A percentile compares a stretch with the other conserved stretches of the same genome.
These are phyloP conservation scores for Fusarium palustre DNA, from an alignment of 2,329 filamentous ascomycete species.

Conservation along the genomic window DNA sequence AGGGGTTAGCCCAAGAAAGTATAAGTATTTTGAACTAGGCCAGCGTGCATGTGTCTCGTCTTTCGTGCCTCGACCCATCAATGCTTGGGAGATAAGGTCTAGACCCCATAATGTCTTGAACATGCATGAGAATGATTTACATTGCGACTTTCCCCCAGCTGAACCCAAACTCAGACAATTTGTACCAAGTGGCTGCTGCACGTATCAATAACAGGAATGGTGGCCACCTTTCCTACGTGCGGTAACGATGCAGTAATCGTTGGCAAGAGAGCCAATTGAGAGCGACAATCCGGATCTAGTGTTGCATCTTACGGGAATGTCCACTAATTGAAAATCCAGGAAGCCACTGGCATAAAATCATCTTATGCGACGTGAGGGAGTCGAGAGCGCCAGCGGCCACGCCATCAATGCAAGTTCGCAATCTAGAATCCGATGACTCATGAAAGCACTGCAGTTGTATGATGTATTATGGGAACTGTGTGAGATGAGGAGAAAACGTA, in stretches of 20 bases:
- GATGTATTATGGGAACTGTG: too few species aligned
- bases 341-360: too few species aligned
- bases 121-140: too few species aligned
- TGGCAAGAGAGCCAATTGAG: background rate
- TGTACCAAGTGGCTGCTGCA: too few species aligned
- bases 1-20: background rate
- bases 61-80: background rate
- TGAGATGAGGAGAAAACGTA: too few species aligned
- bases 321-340: background rate
- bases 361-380: background rate
- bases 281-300: too few species aligned
- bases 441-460: too few species aligned
- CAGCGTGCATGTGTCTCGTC: background rate
- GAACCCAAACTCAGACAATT: too few species aligned
- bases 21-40: background rate
- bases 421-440: background rate
- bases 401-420: background rate
- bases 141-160: too few species aligned
- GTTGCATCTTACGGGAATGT: background rate
- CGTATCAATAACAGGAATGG: too few species aligned
- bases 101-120: background rate
- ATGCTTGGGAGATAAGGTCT: background rate
- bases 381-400: background rate
- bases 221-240: too few species aligned
- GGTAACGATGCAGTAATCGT: background rate